phyloP scores from a whole-genome alignment of 768 basidiomycete genomes.

The Lentinula detonsa region DNA sequence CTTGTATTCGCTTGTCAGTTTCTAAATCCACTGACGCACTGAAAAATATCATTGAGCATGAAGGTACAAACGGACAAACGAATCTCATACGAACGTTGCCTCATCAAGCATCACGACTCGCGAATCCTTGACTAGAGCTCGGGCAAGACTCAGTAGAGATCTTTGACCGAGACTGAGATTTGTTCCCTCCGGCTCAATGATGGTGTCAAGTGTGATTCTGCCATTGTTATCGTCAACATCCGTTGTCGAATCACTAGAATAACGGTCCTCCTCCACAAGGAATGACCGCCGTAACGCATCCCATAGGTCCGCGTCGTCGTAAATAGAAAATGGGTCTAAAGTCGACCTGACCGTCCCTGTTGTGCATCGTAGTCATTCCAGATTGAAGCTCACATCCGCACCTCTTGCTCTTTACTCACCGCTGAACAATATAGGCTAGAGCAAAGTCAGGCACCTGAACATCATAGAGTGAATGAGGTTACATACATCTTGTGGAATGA shows the following conservation, averaged over 20 bases:
- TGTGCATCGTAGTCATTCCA: slow-evolving; percentile 18
- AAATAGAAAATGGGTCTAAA: slow-evolving; percentile 54
- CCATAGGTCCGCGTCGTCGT: slow-evolving; percentile 61
- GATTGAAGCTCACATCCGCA: not conserved
- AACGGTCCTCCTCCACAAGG: slow-evolving; percentile 27
- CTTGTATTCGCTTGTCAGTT: slow-evolving; percentile 64
- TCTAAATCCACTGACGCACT: slow-evolving; percentile 52
- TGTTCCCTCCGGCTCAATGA: slow-evolving; percentile 56
- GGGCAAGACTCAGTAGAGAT: slow-evolving; percentile 54
- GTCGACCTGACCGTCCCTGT: slow-evolving; percentile 53
- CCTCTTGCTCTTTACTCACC: slow-evolving; percentile 28
- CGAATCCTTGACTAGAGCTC: slow-evolving; percentile 60
- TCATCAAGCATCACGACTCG: slow-evolving; percentile 63
- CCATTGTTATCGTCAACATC: slow-evolving; percentile 15
- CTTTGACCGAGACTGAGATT: slow-evolving; percentile 57
- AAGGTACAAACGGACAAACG: not conserved
- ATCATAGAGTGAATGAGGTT: slow-evolving; percentile 4
- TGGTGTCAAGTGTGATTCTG: slow-evolving; percentile 50
- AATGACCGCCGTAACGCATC: slow-evolving; percentile 65
- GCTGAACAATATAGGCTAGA: slow-evolving; percentile 49
- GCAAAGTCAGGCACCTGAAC: not conserved
- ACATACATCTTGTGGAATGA: slow-evolving; percentile 65
- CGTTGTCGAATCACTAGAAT: slow-evolving; percentile 6
- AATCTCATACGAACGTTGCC: slow-evolving; percentile 26
- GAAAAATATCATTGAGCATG: not conserved